These are phyloP conservation scores for Talaromyces marneffei DNA, from an alignment of 2,329 filamentous ascomycete species.

Conservation along the genomic window DNA sequence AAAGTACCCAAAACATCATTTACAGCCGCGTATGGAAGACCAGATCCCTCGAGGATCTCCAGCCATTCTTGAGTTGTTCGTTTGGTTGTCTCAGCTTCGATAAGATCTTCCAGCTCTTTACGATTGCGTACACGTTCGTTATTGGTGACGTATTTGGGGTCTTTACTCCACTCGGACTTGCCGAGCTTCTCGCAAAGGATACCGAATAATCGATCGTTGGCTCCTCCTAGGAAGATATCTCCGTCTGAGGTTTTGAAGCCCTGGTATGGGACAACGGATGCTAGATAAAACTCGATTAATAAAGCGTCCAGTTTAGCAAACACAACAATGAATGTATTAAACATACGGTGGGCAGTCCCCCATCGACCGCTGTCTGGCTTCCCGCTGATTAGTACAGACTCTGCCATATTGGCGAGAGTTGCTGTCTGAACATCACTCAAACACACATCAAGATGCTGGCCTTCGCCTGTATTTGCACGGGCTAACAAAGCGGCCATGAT, in stretches of 20 bases:
- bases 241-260: conserved; percentile 65
- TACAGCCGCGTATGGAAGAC: conserved; percentile 89
- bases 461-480: conserved; percentile 65
- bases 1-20: conserved; percentile 86
- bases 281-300: conserved; percentile 36
- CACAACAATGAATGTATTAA: not conserved
- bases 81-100: conserved; percentile 66
- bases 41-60: conserved; percentile 75
- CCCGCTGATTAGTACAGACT: conserved; percentile 81
- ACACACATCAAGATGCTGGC: conserved; percentile 87
- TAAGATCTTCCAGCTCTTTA: conserved; percentile 66
- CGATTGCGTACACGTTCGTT: conserved; percentile 60
- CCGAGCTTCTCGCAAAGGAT: conserved; percentile 54
- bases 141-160: conserved; percentile 56
- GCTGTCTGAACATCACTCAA: conserved; percentile 96
- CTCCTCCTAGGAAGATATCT: conserved; percentile 58
- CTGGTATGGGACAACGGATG: conserved; percentile 91
- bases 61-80: conserved; percentile 88
- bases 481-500: conserved; percentile 87
- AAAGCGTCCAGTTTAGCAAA: not conserved
- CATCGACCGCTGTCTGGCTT: conserved; percentile 82
- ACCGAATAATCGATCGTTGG: conserved; percentile 58
- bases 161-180: conserved; percentile 53
- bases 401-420: conserved; percentile 87
- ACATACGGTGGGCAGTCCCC: conserved; percentile 87